phyloP scores from a whole-genome alignment of 2,329 filamentous ascomycete species.

The Microthyrium microscopicum region DNA sequence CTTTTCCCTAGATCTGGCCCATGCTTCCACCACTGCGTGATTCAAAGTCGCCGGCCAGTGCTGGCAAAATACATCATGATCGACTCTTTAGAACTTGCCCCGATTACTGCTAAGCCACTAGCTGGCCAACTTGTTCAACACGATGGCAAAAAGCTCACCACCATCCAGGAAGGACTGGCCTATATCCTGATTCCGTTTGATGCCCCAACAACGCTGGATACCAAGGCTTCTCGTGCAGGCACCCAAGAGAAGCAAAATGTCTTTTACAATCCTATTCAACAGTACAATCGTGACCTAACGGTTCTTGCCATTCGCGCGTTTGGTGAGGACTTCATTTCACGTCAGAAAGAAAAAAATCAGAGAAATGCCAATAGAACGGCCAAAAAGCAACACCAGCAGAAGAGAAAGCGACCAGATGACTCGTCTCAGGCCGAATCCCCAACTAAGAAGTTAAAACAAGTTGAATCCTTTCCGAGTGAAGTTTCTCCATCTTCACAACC shows the following conservation, averaged over 20 bases:
- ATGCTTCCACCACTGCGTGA: too few relatives aligned
- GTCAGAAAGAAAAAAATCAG: constrained; percentile 23
- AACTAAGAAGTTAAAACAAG: constrained; percentile 7
- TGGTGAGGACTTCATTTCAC: constrained; percentile 48
- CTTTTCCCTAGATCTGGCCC: too few relatives aligned
- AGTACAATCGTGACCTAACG: constrained; percentile 93
- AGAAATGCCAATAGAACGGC: constrained; percentile 12
- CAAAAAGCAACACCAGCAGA: constrained; percentile 10
- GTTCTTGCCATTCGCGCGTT: constrained; percentile 85
- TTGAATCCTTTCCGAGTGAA: too few relatives aligned
- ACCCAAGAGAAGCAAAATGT: constrained; percentile 54
- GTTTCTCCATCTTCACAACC: too few relatives aligned
- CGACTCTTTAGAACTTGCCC: too few relatives aligned
- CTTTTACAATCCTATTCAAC: constrained; percentile 98
- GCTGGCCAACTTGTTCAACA: constrained; percentile 19
- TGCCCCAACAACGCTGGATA: constrained; percentile 30
- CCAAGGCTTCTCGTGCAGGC: constrained; percentile 21
- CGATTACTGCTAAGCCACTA: constrained; percentile 1
- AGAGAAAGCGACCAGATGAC: constrained; percentile 8
- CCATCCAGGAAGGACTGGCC: constrained; percentile 50
- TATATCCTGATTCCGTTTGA: constrained; percentile 46
- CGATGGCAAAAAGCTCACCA: constrained; percentile 37
- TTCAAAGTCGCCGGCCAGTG: too few relatives aligned
- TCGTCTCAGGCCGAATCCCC: not conserved
- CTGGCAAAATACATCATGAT: too few relatives aligned